A percentile compares a stretch with the other conserved stretches of the same genome.
phyloP scores from a whole-genome alignment of 345 rosid species.

The Sonneratia caseolaris region DNA sequence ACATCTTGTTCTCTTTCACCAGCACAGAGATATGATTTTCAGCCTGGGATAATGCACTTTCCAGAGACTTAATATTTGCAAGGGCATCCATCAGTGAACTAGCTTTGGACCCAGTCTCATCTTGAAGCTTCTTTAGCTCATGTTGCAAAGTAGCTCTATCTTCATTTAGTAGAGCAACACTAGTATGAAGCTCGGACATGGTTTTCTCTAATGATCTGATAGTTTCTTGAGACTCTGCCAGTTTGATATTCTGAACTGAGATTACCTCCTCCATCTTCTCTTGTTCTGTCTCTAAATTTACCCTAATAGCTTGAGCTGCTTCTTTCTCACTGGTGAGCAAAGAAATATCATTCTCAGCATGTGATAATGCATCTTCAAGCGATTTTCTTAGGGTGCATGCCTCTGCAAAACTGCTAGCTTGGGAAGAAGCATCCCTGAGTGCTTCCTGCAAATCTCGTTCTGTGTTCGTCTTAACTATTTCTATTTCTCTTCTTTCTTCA shows the following conservation, averaged over 20 bases:
- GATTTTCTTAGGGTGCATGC: constrained; percentile 37
- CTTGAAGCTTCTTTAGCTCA: constrained; percentile 49
- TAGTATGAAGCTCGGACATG: constrained; percentile 45
- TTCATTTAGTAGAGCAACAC: constrained; percentile 36
- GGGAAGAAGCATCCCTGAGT: constrained; percentile 37
- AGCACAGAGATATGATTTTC: constrained; percentile 37
- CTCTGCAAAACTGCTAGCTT: constrained; percentile 39
- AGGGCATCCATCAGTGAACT: constrained; percentile 40
- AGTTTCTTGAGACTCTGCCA: constrained; percentile 46
- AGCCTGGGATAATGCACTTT: constrained; percentile 50
- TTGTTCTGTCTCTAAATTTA: constrained; percentile 40
- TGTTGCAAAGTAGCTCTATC: constrained; percentile 37
- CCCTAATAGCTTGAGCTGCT: constrained; percentile 47
- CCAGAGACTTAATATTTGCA: constrained; percentile 42
- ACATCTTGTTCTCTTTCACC: constrained; percentile 44
- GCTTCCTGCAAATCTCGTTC: constrained; percentile 58
- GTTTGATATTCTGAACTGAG: constrained; percentile 36
- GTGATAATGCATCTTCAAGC: constrained; percentile 55
- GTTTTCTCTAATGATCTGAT: constrained; percentile 55
- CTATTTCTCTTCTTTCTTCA: constrained; percentile 37
- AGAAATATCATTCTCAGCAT: constrained; percentile 46
- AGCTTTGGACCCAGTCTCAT: constrained; percentile 45
- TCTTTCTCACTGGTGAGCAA: constrained; percentile 53
- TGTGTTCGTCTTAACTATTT: constrained; percentile 33
- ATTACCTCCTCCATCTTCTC: constrained; percentile 45